Conservation (phyloP, 2,329 filamentous ascomycete genomes). For the Lasiodiplodia citricola region DNA sequence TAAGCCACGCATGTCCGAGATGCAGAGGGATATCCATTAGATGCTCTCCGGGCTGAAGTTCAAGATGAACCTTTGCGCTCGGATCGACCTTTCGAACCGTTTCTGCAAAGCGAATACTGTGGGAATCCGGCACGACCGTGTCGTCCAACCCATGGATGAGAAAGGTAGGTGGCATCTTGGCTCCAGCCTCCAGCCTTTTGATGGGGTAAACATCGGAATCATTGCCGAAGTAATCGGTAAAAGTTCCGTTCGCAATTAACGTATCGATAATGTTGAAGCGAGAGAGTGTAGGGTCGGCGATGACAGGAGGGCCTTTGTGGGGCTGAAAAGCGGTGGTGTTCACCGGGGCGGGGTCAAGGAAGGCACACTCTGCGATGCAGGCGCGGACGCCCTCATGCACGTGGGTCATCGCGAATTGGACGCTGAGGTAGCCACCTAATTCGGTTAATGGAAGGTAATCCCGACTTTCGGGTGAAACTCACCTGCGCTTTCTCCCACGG, state of each 20-base stretch:
- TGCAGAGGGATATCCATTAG: neutral
- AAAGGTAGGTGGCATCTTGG: slow-evolving; percentile 36
- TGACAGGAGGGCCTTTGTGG: slow-evolving; percentile 31
- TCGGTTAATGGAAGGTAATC: neutral
- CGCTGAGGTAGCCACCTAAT: slow-evolving; percentile 2
- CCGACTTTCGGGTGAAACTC: too few species aligned
- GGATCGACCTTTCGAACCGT: slow-evolving; percentile 30
- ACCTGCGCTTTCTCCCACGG: slow-evolving; percentile 30
- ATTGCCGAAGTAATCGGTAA: slow-evolving; percentile 34
- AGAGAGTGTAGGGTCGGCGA: slow-evolving; percentile 31
- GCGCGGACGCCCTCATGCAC: neutral
- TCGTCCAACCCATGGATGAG: slow-evolving; percentile 41
- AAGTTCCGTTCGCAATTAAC: slow-evolving; percentile 32
- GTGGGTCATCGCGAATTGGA: neutral
- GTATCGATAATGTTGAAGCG: slow-evolving; percentile 31
- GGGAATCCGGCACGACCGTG: slow-evolving; percentile 34
- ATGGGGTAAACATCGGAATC: slow-evolving; percentile 36
- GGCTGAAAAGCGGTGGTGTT: slow-evolving; percentile 11
- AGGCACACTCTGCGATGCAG: neutral
- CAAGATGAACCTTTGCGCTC: slow-evolving; percentile 31
- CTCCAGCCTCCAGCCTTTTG: slow-evolving; percentile 32
- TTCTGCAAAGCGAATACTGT: slow-evolving; percentile 36
- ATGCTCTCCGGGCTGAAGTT: slow-evolving; percentile 33
- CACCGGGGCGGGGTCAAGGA: slow-evolving; percentile 12
- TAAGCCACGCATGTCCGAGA: neutral